phyloP scores from a whole-genome alignment of 2,329 filamentous ascomycete species.

The Penicillium capsulatum region DNA sequence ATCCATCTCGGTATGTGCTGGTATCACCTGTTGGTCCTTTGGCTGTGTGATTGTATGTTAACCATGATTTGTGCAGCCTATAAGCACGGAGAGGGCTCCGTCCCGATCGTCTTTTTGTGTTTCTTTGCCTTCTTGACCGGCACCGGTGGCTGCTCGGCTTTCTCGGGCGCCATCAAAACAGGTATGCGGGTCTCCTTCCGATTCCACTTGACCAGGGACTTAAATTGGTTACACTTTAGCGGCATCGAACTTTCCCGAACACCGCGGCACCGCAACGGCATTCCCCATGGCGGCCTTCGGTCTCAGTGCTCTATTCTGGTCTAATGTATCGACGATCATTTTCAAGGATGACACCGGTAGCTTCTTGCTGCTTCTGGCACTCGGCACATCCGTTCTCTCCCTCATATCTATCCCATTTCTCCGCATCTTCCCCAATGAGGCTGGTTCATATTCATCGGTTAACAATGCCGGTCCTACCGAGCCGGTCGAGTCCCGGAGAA shows the following conservation, averaged over 20 bases:
- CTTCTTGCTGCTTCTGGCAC: constrained; percentile 74
- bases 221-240: constrained; percentile 46
- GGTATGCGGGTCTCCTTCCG: constrained; percentile 35
- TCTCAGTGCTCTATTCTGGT: constrained; percentile 94
- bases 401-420: constrained; percentile 81
- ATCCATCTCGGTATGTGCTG: constrained; percentile 56
- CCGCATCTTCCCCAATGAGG: constrained; percentile 58
- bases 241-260: constrained; percentile 84
- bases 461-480: constrained; percentile 32
- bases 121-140: constrained; percentile 83
- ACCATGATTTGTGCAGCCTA: constrained; percentile 55
- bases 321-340: constrained; percentile 67
- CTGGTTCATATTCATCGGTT: constrained; percentile 38
- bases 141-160: constrained; percentile 85
- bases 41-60: neutral
- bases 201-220: constrained; percentile 1
- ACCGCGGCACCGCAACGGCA: constrained; percentile 88
- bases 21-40: too few relatives aligned
- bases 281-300: constrained; percentile 92
- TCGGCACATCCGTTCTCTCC: constrained; percentile 72
- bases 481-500: constrained; percentile 28
- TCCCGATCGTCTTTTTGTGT: constrained; percentile 60
- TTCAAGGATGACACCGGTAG: constrained; percentile 79
- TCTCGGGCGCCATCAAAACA: constrained; percentile 78
- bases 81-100: constrained; percentile 59